A percentile compares a stretch with the other conserved stretches of the same genome.
These are phyloP conservation scores for Phytophthora citricola DNA, from an alignment of 352 stramenopile genomes.

Conservation along the genomic window DNA sequence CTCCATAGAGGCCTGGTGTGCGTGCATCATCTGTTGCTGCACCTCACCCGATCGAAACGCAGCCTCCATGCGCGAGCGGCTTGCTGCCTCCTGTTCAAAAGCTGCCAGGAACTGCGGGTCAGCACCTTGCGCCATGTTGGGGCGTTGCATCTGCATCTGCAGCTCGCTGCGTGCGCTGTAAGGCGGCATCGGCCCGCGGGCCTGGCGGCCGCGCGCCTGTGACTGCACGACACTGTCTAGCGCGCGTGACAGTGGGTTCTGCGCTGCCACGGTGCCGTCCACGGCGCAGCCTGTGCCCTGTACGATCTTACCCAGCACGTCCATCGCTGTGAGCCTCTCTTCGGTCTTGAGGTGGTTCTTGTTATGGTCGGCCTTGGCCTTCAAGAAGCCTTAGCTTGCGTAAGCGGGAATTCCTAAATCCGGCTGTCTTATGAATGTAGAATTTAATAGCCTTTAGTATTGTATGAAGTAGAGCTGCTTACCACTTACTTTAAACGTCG, in stretches of 20 bases:
- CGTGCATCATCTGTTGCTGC: conserved; percentile 49
- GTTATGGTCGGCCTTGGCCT: conserved; percentile 6
- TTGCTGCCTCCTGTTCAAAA: conserved; percentile 73
- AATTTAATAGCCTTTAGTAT: background rate
- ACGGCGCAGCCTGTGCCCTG: conserved; percentile 80
- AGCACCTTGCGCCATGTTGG: conserved; percentile 55
- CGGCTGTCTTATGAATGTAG: too few relatives aligned
- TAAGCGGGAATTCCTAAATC: conserved; percentile 15
- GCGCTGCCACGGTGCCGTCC: conserved; percentile 82
- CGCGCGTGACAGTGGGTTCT: conserved; percentile 85
- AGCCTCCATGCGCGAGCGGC: conserved; percentile 70
- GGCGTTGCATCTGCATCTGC: conserved; percentile 80
- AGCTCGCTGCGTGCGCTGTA: conserved; percentile 51
- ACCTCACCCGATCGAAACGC: conserved; percentile 58
- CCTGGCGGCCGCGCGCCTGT: conserved; percentile 45
- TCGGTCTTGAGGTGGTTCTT: background rate
- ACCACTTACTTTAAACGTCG: too few relatives aligned
- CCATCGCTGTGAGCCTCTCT: conserved; percentile 46
- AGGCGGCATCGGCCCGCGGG: conserved; percentile 40
- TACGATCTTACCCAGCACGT: conserved; percentile 86
- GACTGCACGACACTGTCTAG: conserved; percentile 82
- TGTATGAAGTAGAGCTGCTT: background rate
- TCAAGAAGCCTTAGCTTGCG: conserved; percentile 24
- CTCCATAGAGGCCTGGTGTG: conserved; percentile 71
- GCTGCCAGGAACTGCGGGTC: conserved; percentile 65